Conservation (phyloP, 495 filamentous ascomycete species). For the Penicillium arizonense region DNA sequence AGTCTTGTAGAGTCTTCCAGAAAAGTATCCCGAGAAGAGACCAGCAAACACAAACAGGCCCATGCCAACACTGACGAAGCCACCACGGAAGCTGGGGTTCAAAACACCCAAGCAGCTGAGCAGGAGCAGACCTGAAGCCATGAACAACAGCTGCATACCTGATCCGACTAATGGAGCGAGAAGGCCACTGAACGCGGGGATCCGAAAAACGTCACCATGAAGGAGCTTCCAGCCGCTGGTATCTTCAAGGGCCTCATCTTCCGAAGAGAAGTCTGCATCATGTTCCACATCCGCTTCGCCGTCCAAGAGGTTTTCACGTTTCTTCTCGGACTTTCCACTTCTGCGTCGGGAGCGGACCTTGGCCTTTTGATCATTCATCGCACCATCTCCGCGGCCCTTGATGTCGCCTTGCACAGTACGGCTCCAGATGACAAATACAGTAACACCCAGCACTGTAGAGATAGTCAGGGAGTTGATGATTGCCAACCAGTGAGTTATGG, state of each 20-base stretch:
- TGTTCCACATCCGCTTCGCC: conserved; percentile 58
- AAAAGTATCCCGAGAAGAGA: conserved; percentile 91
- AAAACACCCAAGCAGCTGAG: conserved; percentile 80
- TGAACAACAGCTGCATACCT: conserved; percentile 86
- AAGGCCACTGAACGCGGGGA: conserved; percentile 70
- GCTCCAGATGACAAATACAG: conserved; percentile 82
- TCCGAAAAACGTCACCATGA: conserved; percentile 92
- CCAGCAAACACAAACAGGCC: conserved; percentile 89
- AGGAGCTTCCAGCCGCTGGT: conserved; percentile 90
- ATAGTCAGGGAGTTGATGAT: conserved; percentile 92
- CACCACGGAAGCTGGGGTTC: conserved; percentile 90
- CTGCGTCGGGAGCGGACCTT: conserved; percentile 50
- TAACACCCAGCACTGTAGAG: conserved; percentile 73
- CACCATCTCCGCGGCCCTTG: conserved; percentile 64
- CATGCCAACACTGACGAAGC: conserved; percentile 84
- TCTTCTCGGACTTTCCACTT: conserved; percentile 53
- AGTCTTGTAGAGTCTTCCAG: conserved; percentile 78
- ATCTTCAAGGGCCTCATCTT: conserved; percentile 81
- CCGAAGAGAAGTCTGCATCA: conserved; percentile 63
- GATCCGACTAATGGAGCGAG: conserved; percentile 86
- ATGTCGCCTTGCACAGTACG: conserved; percentile 82
- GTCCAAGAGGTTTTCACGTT: conserved; percentile 60
- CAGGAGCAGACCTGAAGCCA: conserved; percentile 74
- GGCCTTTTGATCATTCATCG: conserved; percentile 66
- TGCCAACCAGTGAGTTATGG: conserved; percentile 86